Conservation (phyloP, 2,329 filamentous ascomycete genomes). For the Teratosphaeria viscida region DNA sequence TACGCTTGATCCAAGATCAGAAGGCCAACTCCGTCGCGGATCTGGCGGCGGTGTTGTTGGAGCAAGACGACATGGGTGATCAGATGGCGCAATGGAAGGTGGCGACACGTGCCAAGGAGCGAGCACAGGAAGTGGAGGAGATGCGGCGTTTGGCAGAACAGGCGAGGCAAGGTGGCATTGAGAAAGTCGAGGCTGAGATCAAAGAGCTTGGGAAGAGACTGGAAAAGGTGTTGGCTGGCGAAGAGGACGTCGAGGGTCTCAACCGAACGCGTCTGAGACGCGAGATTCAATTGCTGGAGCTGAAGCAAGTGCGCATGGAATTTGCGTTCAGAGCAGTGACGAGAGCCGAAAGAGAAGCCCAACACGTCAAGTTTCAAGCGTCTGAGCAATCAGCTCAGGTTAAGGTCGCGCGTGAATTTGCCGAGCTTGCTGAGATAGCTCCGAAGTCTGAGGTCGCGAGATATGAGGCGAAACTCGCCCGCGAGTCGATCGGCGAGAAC, state of each 20-base stretch:
- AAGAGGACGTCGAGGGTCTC: conserved; percentile 2
- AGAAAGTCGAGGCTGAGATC: conserved; percentile 10
- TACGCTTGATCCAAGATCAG: conserved; percentile 52
- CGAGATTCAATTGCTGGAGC: conserved; percentile 2
- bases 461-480: background rate
- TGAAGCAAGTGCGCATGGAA: conserved; percentile 7
- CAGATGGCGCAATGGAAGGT: conserved; percentile 12
- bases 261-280: conserved; percentile 4
- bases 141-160: conserved; percentile 12
- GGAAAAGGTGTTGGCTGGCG: conserved; percentile 3
- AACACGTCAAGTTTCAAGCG: background rate
- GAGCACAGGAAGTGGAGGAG: conserved; percentile 9
- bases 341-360: conserved; percentile 2
- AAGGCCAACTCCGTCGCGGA: conserved; percentile 54
- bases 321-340: conserved; percentile 9
- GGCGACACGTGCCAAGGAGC: conserved; percentile 1
- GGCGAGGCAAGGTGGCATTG: conserved; percentile 8
- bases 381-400: background rate
- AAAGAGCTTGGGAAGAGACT: background rate
- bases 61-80: conserved; percentile 33
- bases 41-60: conserved; percentile 44
- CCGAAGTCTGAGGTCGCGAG: background rate
- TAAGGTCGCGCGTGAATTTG: background rate
- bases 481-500: background rate
- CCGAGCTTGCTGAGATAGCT: background rate